Evolutionary conservation across 2,329 filamentous ascomycete genomes (phyloP).

Genomic region (Cercospora nicotianae): DNA sequence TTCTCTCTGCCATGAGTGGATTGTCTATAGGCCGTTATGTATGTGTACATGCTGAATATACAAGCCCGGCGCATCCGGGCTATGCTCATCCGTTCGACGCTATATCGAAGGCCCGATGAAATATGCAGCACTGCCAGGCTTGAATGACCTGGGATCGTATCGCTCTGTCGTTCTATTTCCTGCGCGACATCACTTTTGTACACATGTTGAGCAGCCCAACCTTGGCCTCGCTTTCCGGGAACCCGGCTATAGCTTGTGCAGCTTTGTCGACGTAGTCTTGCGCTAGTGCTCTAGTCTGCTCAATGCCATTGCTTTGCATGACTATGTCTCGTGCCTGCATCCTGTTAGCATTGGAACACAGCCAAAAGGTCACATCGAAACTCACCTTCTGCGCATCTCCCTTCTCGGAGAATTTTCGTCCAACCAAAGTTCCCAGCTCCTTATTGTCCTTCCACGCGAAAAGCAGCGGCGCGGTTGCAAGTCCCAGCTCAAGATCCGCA

Average conservation of each 20-base stretch:
- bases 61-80: not conserved
- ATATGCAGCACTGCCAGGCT: not conserved
- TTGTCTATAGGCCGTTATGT: conserved; percentile 11
- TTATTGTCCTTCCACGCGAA: conserved; percentile 85
- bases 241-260: conserved; percentile 75
- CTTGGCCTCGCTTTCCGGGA: conserved; percentile 95
- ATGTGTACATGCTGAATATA: conserved; percentile 20
- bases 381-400: conserved; percentile 84
- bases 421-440: conserved; percentile 83
- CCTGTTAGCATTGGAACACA: conserved; percentile 28
- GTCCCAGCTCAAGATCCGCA: conserved; percentile 86
- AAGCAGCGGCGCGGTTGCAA: conserved; percentile 88
- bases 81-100: not conserved
- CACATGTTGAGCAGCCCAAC: conserved; percentile 91
- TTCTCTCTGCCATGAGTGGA: conserved; percentile 4
- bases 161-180: conserved; percentile 61
- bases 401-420: conserved; percentile 79
- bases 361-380: conserved; percentile 21
- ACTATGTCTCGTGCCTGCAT: conserved; percentile 82
- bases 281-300: conserved; percentile 86
- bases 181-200: conserved; percentile 81
- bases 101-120: not conserved
- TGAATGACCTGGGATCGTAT: not conserved
- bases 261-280: conserved; percentile 89
- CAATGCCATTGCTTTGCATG: conserved; percentile 77